Evolutionary conservation across 192 early-diverging fungal species (phyloP).

Genomic region (Gonapodya sp.): DNA sequence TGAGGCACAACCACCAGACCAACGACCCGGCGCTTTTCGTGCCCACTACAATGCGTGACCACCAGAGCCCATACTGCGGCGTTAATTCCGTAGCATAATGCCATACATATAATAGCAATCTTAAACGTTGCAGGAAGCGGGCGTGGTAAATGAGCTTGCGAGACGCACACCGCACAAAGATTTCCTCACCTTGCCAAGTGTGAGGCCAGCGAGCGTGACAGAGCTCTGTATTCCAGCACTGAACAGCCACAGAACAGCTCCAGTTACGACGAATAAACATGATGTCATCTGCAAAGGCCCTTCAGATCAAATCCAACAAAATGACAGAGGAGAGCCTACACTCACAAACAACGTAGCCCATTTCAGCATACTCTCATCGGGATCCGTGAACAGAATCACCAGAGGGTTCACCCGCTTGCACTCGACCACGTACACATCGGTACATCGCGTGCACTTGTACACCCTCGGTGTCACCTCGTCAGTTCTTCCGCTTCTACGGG

Average conservation of each 20-base stretch:
- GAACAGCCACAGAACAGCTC: neutral
- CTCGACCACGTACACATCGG: neutral
- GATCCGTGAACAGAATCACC: neutral
- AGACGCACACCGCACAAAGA: too few species aligned
- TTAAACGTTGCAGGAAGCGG: neutral
- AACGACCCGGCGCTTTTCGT: neutral
- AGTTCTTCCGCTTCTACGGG: too few species aligned
- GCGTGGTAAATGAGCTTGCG: neutral
- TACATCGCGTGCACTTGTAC: neutral
- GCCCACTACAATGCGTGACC: neutral
- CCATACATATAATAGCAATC: neutral
- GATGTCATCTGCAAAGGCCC: neutral
- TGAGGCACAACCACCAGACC: neutral
- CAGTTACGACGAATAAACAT: neutral
- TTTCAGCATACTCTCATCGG: neutral
- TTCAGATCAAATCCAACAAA: neutral
- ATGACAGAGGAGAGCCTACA: neutral
- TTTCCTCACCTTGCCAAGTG: neutral
- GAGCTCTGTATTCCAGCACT: neutral
- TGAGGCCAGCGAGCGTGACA: neutral
- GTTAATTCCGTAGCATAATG: neutral
- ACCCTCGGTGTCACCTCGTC: too few species aligned
- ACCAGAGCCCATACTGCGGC: neutral
- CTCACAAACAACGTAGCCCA: neutral
- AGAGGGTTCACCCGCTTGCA: neutral